A percentile compares a stretch with the other conserved stretches of the same genome.
These are phyloP conservation scores for Phaeomoniella chlamydospora DNA, from an alignment of 2,329 filamentous ascomycete species.

Conservation along the genomic window DNA sequence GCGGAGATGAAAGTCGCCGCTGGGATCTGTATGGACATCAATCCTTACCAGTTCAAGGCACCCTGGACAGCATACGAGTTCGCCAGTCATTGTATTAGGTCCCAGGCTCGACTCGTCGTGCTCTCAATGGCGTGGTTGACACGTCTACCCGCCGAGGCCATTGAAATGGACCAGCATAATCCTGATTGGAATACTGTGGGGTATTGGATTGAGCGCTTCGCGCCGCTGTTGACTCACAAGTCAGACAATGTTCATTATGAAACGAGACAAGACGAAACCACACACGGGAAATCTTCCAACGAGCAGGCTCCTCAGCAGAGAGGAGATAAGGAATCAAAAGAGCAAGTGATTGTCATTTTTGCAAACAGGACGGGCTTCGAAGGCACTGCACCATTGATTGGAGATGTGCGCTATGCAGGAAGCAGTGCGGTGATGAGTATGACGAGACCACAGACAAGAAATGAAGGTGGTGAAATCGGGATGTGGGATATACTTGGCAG, in stretches of 20 bases:
- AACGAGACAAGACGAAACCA: constrained; percentile 17
- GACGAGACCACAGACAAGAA: constrained; percentile 6
- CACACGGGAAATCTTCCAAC: constrained; percentile 12
- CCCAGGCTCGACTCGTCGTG: constrained; percentile 36
- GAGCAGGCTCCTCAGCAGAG: too few relatives aligned
- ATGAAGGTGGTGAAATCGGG: constrained; percentile 21
- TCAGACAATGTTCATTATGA: too few relatives aligned
- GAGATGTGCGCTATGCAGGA: constrained; percentile 30
- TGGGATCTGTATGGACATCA: constrained; percentile 42
- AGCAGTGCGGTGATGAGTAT: constrained; percentile 29
- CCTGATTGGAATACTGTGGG: constrained; percentile 46
- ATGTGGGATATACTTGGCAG: constrained; percentile 32
- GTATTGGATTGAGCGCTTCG: constrained; percentile 49
- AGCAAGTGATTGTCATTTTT: constrained; percentile 29
- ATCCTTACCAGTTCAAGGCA: constrained; percentile 46
- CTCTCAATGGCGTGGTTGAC: constrained; percentile 53
- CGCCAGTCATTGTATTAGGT: constrained; percentile 36
- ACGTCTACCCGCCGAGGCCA: constrained; percentile 30
- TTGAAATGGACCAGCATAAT: constrained; percentile 24
- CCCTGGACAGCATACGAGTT: constrained; percentile 48
- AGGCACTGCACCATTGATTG: constrained; percentile 19
- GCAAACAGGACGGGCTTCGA: constrained; percentile 30
- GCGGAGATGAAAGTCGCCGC: constrained; percentile 24
- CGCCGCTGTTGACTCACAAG: constrained; percentile 25
- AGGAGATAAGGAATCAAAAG: constrained; percentile 6